Evolutionary conservation across 305 asterid species (phyloP), one percentile per base, ranked within the genome.

Genomic region (Fraxinus xanthoxyloides): DNA sequence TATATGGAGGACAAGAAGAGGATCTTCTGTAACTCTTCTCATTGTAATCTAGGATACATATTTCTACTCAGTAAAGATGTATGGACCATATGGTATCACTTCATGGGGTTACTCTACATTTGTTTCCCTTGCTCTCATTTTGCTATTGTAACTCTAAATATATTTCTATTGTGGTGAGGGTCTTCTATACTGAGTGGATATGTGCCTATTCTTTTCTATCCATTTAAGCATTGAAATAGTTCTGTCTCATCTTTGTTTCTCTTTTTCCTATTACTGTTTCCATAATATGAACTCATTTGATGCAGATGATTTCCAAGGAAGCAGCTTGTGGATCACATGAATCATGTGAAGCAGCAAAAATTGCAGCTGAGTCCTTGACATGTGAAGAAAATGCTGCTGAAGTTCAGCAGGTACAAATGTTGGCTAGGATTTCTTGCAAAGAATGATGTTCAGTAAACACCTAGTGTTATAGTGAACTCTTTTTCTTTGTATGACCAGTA

Each of bases 361-460:
- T 78, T 82, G 78, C 81, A 28, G 83, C 75, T 86, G 94, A 90
- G 84, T 80, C 84, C 78, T 70, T 75, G 73, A 83, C 77, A 69
- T 80, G 36, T 83, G 92, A 85, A 77, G 87, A 85, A 63, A 82
- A 24, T 86, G 80, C 83, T 83, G 61, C 81, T 76, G 89, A 86
- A 86, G 79, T 59, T 84, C 97, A 83, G 82, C 94, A 90, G 98
- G 98, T 94, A 89, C 70, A 85, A 81, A 80, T 32, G 59, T 65
- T 69, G 77, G 76, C 70, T 73, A 23, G 75, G 61, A 78, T 34
- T 67, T 83, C 32, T 73, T 48, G 40, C 73, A 30, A 48, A 54
- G 24, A 79, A 46, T 56, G 74, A 38, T 80, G 72, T 82, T 80
- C 80, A 80, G 72, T 79, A 74, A 65, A 48, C 7, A 24, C 56